Percentiles rank a stretch among this genome's conserved stretches.
phyloP scores from a whole-genome alignment of 768 basidiomycete genomes.

The Hericium alpestre region DNA sequence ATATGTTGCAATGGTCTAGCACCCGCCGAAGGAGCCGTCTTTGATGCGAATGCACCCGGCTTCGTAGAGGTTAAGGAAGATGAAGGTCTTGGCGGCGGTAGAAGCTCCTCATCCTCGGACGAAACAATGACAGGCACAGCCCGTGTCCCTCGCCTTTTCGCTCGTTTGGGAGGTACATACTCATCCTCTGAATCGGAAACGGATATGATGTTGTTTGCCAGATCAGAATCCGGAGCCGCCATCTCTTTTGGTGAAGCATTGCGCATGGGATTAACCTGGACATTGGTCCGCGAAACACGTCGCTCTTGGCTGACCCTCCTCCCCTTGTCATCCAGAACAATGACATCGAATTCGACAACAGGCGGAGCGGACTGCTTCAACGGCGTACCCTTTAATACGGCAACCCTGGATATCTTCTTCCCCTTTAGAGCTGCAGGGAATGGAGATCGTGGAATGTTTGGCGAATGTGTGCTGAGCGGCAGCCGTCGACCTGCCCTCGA shows the following conservation, averaged over 20 bases:
- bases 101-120: constrained; percentile 29
- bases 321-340: constrained; percentile 53
- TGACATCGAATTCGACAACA: constrained; percentile 55
- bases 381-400: constrained; percentile 8
- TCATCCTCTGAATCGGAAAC: constrained; percentile 16
- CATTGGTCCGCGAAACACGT: constrained; percentile 39
- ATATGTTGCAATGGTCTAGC: not conserved
- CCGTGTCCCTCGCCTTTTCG: constrained; percentile 9
- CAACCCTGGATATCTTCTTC: constrained; percentile 15
- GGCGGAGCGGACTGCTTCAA: constrained; percentile 30
- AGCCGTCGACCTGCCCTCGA: constrained; percentile 18
- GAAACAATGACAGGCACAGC: constrained; percentile 24
- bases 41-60: not conserved
- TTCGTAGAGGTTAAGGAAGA: not conserved
- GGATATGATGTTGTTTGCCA: not conserved
- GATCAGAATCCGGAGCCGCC: constrained; percentile 1
- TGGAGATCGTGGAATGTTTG: constrained; percentile 31
- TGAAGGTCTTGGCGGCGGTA: not conserved
- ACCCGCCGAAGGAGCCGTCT: not conserved
- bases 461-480: constrained; percentile 29
- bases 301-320: constrained; percentile 48
- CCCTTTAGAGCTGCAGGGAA: constrained; percentile 15
- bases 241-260: not conserved
- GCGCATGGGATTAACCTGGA: constrained; percentile 24
- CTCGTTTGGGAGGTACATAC: constrained; percentile 10